Evolutionary conservation across 2,329 filamentous ascomycete species (phyloP), one percentile per base, ranked within the genome.

Genomic region (Zarea fungicola): DNA sequence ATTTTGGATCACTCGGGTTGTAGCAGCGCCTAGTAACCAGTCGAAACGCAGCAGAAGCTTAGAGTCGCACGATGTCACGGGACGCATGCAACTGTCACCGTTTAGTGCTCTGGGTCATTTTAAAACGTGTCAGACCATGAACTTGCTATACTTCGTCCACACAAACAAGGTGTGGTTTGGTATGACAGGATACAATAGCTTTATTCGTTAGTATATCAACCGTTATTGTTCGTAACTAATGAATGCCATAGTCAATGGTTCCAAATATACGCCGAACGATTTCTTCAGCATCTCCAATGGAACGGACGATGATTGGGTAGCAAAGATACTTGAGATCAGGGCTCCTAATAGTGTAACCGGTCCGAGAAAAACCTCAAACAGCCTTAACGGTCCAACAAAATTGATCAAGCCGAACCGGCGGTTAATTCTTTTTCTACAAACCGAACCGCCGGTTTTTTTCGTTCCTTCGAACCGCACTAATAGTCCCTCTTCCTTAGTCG

Each of bases 151-250:
- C 22, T 23, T 31, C 11, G 28, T 44, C 18, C 16, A 44, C 16
- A 26, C 42, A 23, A 6, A 18, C 16, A 32, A 44, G 31, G 28
- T n/a, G 18, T 44, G 42, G 42, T 19, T 35, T 14, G n/a, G 19
- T 5, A 45, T 45, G 29, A 32, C 11, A 25, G 16, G 42, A 11
- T 45, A 45, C 26, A 45, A 45, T 34, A 45, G 42, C 42, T 19
- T 35, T 25, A 22, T 45, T 19, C 42, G 42, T 45, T 23, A 35
- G 42, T 45, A 34, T 36, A 21, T 18, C 35, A 16, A 10, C 35
- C 35, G 18, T 37, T 11, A 32, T n/a, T 32, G 29, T 19, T 37
- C 16, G 35, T 11, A 37, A n/a, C n/a, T n/a, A n/a, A n/a, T n/a
- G 16, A 37, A 13, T 16, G 11, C 35, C 18, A 37, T 37, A 37